Percentiles rank a stretch among this genome's conserved stretches.
phyloP scores from a whole-genome alignment of 2,329 filamentous ascomycete species.

The Monosporascus ibericus region DNA sequence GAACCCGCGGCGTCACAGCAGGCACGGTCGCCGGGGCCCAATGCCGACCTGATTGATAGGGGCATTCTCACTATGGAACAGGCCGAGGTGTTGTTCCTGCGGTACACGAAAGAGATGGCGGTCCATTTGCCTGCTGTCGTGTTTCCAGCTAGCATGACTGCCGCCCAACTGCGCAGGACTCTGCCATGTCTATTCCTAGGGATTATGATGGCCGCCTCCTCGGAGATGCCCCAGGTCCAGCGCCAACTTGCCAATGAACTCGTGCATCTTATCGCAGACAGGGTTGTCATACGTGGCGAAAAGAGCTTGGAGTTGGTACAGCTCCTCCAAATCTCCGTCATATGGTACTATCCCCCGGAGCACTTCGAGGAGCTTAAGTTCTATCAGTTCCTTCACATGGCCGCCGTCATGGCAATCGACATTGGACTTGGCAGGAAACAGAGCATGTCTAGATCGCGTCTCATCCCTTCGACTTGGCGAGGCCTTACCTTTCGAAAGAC shows the following conservation, averaged over 20 bases:
- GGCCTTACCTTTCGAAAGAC: slow-evolving; percentile 36
- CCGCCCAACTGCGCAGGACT: slow-evolving; percentile 47
- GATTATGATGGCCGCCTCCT: slow-evolving; percentile 60
- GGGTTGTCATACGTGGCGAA: slow-evolving; percentile 66
- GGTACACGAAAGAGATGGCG: slow-evolving; percentile 55
- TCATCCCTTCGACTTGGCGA: slow-evolving; percentile 33
- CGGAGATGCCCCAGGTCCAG: slow-evolving; percentile 51
- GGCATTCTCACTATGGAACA: slow-evolving; percentile 51
- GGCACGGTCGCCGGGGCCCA: slow-evolving; percentile 10
- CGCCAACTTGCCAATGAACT: slow-evolving; percentile 60
- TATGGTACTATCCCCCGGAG: slow-evolving; percentile 83
- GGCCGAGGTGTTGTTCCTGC: slow-evolving; percentile 48
- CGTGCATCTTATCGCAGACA: slow-evolving; percentile 67
- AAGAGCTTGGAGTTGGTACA: slow-evolving; percentile 83
- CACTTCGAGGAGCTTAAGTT: slow-evolving; percentile 84
- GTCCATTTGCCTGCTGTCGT: slow-evolving; percentile 58
- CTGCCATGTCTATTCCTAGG: slow-evolving; percentile 66
- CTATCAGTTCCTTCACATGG: slow-evolving; percentile 79
- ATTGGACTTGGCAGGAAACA: slow-evolving; percentile 58
- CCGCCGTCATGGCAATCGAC: slow-evolving; percentile 76
- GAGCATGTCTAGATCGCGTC: slow-evolving; percentile 28
- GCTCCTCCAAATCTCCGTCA: slow-evolving; percentile 64
- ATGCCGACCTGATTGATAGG: slow-evolving; percentile 50
- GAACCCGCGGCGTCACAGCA: slow-evolving; percentile 12
- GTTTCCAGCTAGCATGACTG: slow-evolving; percentile 48